These are phyloP conservation scores for Penicillium sp. DNA, from an alignment of 2,329 filamentous ascomycete genomes.

Conservation along the genomic window DNA sequence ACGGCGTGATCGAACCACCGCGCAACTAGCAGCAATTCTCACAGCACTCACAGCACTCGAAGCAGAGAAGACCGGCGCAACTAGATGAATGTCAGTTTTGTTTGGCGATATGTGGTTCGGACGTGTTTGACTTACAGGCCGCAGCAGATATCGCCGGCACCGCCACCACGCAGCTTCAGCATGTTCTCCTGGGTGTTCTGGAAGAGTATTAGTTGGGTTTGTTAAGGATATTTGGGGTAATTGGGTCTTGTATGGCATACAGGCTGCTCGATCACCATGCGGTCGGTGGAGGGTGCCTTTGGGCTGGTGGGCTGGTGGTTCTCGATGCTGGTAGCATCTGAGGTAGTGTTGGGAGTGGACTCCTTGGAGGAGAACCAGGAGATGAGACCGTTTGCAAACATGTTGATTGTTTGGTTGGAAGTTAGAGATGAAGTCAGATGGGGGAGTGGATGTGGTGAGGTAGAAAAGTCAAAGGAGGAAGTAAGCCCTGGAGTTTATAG, in stretches of 20 bases:
- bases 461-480: neutral
- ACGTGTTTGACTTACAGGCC: constrained; percentile 28
- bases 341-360: constrained; percentile 17
- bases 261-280: constrained; percentile 23
- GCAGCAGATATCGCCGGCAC: constrained; percentile 33
- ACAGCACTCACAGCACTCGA: constrained; percentile 34
- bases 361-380: constrained; percentile 30
- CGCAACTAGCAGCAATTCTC: constrained; percentile 33
- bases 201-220: neutral
- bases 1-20: neutral
- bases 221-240: too few relatives aligned
- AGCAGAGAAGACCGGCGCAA: constrained; percentile 33
- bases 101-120: neutral
- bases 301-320: constrained; percentile 30
- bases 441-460: neutral
- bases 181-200: constrained; percentile 23
- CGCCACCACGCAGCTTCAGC: constrained; percentile 35
- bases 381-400: constrained; percentile 24
- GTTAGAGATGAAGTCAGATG: neutral
- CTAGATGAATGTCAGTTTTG: constrained; percentile 16
- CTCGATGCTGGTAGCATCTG: constrained; percentile 26
- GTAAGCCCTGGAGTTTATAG: neutral
- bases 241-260: constrained; percentile 16
- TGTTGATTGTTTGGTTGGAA: constrained; percentile 8
- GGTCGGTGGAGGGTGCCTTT: constrained; percentile 23